Evolutionary conservation across 768 basidiomycete species (phyloP).

Genomic region (Russula virescens): DNA sequence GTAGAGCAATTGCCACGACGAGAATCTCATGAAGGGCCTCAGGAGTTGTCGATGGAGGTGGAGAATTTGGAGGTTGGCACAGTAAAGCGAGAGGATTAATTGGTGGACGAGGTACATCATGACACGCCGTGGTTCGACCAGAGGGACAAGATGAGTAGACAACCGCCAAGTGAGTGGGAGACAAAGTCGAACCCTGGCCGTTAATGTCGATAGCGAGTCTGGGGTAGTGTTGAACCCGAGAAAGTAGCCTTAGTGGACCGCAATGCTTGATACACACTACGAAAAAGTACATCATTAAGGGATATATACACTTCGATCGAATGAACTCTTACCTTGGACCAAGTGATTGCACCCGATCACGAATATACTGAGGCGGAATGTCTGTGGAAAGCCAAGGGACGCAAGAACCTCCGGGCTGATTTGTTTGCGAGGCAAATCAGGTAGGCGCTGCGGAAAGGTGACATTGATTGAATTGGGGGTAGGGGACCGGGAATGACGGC

Average conservation of each 20-base stretch:
- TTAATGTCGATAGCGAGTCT: constrained; percentile 15
- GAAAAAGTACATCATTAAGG: background rate
- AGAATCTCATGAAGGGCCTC: constrained; percentile 41
- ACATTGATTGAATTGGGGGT: background rate
- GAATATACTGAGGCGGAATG: no score
- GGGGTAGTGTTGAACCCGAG: constrained; percentile 12
- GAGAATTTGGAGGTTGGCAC: no score
- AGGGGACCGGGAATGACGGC: background rate
- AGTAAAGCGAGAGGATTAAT: constrained; percentile 63
- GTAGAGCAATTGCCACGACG: constrained; percentile 56
- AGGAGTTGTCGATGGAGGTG: constrained; percentile 28
- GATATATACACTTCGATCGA: background rate
- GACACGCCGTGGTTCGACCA: constrained; percentile 7
- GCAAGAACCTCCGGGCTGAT: no score
- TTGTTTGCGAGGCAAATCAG: no score
- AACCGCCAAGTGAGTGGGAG: constrained; percentile 23
- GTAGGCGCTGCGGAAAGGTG: no score
- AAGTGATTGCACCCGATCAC: constrained; percentile 10
- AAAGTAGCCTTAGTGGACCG: constrained; percentile 12
- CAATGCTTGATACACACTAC: constrained; percentile 22
- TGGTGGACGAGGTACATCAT: constrained; percentile 61
- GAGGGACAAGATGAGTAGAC: constrained; percentile 22
- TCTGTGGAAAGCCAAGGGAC: no score
- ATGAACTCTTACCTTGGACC: constrained; percentile 1
- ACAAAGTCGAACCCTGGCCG: background rate